Evolutionary conservation across 768 basidiomycete genomes (phyloP).

Genomic region (Mycena maculata): DNA sequence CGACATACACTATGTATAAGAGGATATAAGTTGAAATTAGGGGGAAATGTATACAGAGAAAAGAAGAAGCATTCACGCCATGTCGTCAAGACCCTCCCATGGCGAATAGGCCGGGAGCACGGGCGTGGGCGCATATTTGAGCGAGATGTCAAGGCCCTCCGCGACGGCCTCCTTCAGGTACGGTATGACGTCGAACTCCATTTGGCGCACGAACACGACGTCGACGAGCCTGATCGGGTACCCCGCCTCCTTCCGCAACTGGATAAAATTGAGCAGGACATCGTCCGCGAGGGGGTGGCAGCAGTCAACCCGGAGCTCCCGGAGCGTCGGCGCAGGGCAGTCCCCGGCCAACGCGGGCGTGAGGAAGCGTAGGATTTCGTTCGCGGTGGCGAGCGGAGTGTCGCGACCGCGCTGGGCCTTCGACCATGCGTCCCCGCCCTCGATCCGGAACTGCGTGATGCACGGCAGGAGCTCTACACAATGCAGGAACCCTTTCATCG

Average conservation of each 20-base stretch:
- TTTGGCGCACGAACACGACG: not conserved
- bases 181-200: slow-evolving; percentile 13
- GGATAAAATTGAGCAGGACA: slow-evolving; percentile 18
- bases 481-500: not conserved
- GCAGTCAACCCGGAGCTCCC: not conserved
- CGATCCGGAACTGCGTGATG: not conserved
- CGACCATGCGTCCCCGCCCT: slow-evolving; percentile 11
- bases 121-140: not conserved
- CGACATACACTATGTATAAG: not conserved
- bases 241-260: slow-evolving; percentile 1
- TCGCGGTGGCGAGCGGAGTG: not conserved
- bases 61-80: not conserved
- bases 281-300: slow-evolving; percentile 17
- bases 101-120: slow-evolving; percentile 7
- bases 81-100: slow-evolving; percentile 12
- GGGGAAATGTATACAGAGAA: not conserved
- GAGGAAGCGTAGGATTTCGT: slow-evolving; percentile 18
- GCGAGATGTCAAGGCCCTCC: not conserved
- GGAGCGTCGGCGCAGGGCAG: not conserved
- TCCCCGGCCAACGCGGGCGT: not conserved
- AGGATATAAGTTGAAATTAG: not conserved
- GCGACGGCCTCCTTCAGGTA: slow-evolving; percentile 7
- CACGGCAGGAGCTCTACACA: slow-evolving; percentile 9
- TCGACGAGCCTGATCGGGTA: not conserved
- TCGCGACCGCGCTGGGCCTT: not conserved